Base-by-base conservation (phyloP, 306 rosid genomes). In the Herpetospermum pedunculosum region DNA sequence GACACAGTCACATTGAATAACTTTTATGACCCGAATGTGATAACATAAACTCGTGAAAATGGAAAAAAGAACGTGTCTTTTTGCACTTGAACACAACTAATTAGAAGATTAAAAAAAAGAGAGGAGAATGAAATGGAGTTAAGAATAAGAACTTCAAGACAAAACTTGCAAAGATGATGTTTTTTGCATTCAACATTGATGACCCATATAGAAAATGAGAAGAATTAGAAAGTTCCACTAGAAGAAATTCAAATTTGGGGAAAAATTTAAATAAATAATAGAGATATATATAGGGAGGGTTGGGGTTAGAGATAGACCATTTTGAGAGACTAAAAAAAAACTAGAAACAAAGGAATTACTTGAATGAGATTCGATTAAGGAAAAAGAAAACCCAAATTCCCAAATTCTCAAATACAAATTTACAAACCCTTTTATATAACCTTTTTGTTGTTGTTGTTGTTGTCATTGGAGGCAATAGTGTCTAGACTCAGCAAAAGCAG, bases 391-490 rank as follows among this genome's bases (percentile, higher is more conserved):
- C 49, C 35, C 47, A 46, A 76, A 53, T 23, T 29, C 72, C 78
- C 13, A 30, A 62, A 13, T 74, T 35, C 28, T 63, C 69, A 3
- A 21, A 55, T 77, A 75, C 71, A 81, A 79, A 83, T 84, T 74
- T 83, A 77, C 83, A 85, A 80, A 68, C 81, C 80, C 41, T 43
- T 21, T 59, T 57, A 46, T 43, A 18, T 63, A 12, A 5, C 2
- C 3, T 58, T 16, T 18, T 5, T 2, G 23, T 48, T 32, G 65
- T 25, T 52, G 79, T 70, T 43, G 2, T 43, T 30, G 60, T 29
- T 41, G 81, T 73, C 57, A 87, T 77, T 79, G 87, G 81, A 83
- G 80, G 70, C 81, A 86, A 78, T 82, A 86, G 74, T 83, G 83
- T 62, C 60, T 81, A 44, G 90, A 81, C 12, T 88, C 85, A 4